Conservation (phyloP, 768 basidiomycete genomes). For the Serendipita vermifera region DNA sequence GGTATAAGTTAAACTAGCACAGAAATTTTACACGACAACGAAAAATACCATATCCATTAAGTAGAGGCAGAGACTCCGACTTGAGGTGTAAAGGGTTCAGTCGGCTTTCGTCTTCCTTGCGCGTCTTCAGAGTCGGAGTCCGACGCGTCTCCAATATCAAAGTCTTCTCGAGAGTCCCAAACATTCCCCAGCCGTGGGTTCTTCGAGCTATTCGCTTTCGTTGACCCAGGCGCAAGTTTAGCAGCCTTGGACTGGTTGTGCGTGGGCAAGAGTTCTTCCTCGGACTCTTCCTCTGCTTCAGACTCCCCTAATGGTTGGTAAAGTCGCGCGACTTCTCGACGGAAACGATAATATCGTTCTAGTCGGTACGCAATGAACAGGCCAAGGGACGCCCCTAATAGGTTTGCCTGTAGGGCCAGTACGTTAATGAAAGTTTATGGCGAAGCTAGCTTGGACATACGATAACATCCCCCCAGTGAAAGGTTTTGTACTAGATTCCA, state of each 20-base stretch:
- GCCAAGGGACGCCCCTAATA: conserved; percentile 59
- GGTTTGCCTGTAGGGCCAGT: conserved; percentile 48
- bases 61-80: background rate
- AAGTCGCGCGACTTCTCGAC: conserved; percentile 66
- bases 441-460: conserved; percentile 30
- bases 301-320: conserved; percentile 52
- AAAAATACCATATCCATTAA: no score
- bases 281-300: conserved; percentile 19
- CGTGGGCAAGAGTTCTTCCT: conserved; percentile 21
- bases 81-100: conserved; percentile 19
- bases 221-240: conserved; percentile 40
- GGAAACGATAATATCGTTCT: conserved; percentile 62
- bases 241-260: conserved; percentile 27
- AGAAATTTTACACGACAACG: no score
- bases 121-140: conserved; percentile 35
- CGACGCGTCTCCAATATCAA: conserved; percentile 52
- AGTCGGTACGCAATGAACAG: conserved; percentile 52
- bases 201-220: conserved; percentile 26
- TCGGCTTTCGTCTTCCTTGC: conserved; percentile 12
- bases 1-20: no score
- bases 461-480: conserved; percentile 58
- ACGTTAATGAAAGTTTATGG: conserved; percentile 11
- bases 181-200: conserved; percentile 39
- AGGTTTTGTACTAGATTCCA: conserved; percentile 44
- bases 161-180: conserved; percentile 69